A percentile compares a stretch with the other conserved stretches of the same genome.
phyloP scores from a whole-genome alignment of 345 rosid genomes.

The Trapa incisa region DNA sequence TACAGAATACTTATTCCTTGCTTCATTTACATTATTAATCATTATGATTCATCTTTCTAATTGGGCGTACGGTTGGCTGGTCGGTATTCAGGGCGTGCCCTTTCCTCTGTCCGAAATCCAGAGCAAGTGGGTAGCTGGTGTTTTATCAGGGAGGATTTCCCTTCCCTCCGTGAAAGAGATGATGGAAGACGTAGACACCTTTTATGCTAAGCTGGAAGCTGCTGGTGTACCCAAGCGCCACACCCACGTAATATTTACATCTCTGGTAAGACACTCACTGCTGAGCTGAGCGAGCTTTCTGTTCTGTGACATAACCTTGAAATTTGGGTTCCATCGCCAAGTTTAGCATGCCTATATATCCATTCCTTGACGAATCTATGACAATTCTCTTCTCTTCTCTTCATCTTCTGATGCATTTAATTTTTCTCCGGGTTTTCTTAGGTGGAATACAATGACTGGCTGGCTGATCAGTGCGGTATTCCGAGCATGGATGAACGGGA shows the following conservation, averaged over 20 bases:
- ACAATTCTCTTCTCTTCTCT: too few relatives aligned
- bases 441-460: slow-evolving; percentile 51
- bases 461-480: slow-evolving; percentile 32
- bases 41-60: background rate
- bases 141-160: slow-evolving; percentile 49
- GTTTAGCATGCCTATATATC: too few relatives aligned
- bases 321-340: too few relatives aligned
- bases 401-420: background rate
- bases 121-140: slow-evolving; percentile 85
- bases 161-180: slow-evolving; percentile 63
- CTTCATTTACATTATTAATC: background rate
- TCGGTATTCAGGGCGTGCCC: slow-evolving; percentile 32
- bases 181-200: slow-evolving; percentile 41
- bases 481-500: slow-evolving; percentile 42
- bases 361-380: background rate
- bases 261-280: too few relatives aligned
- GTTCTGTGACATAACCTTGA: too few relatives aligned
- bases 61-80: slow-evolving; percentile 2
- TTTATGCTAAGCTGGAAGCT: slow-evolving; percentile 46
- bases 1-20: too few relatives aligned
- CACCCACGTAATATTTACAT: slow-evolving; percentile 29
- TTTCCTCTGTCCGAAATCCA: slow-evolving; percentile 59
- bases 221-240: slow-evolving; percentile 45
- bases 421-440: slow-evolving; percentile 13
- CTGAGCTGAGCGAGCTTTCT: too few relatives aligned